A percentile compares a stretch with the other conserved stretches of the same genome.
Evolutionary conservation across 2,329 filamentous ascomycete species (phyloP).

Genomic region (Clonostachys solani): DNA sequence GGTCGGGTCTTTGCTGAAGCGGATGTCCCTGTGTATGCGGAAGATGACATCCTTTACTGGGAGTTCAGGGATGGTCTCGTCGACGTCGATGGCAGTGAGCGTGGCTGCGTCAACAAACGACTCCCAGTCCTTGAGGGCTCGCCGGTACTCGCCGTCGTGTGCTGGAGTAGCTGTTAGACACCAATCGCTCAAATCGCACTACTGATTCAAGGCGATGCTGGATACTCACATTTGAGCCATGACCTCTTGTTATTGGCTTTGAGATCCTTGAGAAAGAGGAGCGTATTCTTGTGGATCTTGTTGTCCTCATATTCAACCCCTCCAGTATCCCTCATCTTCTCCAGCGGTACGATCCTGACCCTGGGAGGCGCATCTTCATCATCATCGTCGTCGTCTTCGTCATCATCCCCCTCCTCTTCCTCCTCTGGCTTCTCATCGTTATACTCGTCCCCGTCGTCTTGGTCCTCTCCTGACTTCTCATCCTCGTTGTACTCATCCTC

Average conservation of each 20-base stretch:
- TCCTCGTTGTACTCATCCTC: slow-evolving; percentile 9
- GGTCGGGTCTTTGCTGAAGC: slow-evolving; percentile 79
- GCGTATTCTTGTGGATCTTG: slow-evolving; percentile 51
- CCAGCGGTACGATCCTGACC: slow-evolving; percentile 26
- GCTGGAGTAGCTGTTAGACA: slow-evolving; percentile 36
- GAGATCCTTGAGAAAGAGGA: slow-evolving; percentile 53
- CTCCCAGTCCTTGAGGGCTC: slow-evolving; percentile 76
- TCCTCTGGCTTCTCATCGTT: slow-evolving; percentile 13
- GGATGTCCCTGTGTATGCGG: slow-evolving; percentile 81
- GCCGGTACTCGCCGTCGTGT: slow-evolving; percentile 75
- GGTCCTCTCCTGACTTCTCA: slow-evolving; percentile 1
- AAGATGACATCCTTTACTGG: slow-evolving; percentile 84
- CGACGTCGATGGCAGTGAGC: slow-evolving; percentile 63
- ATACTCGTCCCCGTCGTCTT: slow-evolving; percentile 10
- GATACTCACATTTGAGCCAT: slow-evolving; percentile 53
- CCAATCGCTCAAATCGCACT: too few relatives aligned
- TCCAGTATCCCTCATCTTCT: slow-evolving; percentile 24
- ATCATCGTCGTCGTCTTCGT: slow-evolving; percentile 24
- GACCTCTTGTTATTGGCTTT: slow-evolving; percentile 54
- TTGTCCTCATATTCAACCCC: slow-evolving; percentile 43
- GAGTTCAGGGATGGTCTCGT: slow-evolving; percentile 81
- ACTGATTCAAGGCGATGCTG: background rate
- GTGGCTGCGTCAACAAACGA: slow-evolving; percentile 72
- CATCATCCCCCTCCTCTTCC: slow-evolving; percentile 17
- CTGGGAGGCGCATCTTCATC: slow-evolving; percentile 29